Percentiles rank a stretch among this genome's conserved stretches.
phyloP scores from a whole-genome alignment of 805 yeast genomes.

The Starmerella bombi region DNA sequence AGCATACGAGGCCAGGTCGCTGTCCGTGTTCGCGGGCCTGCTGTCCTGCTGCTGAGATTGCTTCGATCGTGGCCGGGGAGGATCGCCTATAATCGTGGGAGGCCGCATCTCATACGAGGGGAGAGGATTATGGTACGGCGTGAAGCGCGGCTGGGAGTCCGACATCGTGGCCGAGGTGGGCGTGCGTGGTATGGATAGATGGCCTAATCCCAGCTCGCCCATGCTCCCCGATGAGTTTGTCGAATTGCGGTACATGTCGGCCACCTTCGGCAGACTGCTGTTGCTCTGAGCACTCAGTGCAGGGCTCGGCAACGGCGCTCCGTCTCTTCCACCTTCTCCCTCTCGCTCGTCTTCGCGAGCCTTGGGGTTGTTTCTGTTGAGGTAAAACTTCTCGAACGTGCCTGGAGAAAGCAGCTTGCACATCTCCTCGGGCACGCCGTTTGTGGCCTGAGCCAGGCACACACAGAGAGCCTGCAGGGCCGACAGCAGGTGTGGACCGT shows the following conservation, averaged over 20 bases:
- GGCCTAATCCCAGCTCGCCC: too few relatives aligned
- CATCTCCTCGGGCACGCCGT: slow-evolving; percentile 10
- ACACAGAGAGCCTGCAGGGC: slow-evolving; percentile 17
- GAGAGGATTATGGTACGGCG: not conserved
- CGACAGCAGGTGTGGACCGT: slow-evolving; percentile 16
- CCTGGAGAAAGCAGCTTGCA: not conserved
- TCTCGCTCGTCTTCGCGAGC: too few relatives aligned
- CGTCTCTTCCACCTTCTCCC: too few relatives aligned
- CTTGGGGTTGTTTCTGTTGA: not conserved
- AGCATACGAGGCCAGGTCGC: not conserved
- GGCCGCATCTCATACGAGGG: not conserved
- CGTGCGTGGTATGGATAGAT: too few relatives aligned
- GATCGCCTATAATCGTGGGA: not conserved
- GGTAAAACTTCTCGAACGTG: not conserved
- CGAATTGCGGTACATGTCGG: not conserved
- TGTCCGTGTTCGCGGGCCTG: too few relatives aligned
- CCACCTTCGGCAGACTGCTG: not conserved
- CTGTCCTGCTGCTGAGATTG: not conserved
- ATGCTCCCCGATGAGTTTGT: not conserved
- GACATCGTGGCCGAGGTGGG: not conserved
- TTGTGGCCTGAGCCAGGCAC: slow-evolving; percentile 12
- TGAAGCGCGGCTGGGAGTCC: not conserved
- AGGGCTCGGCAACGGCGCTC: too few relatives aligned
- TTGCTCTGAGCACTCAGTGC: not conserved
- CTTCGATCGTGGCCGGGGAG: not conserved